A percentile compares a stretch with the other conserved stretches of the same genome.
Conservation (phyloP, 176 grass and related monocot species). For the Typha latifolia region DNA sequence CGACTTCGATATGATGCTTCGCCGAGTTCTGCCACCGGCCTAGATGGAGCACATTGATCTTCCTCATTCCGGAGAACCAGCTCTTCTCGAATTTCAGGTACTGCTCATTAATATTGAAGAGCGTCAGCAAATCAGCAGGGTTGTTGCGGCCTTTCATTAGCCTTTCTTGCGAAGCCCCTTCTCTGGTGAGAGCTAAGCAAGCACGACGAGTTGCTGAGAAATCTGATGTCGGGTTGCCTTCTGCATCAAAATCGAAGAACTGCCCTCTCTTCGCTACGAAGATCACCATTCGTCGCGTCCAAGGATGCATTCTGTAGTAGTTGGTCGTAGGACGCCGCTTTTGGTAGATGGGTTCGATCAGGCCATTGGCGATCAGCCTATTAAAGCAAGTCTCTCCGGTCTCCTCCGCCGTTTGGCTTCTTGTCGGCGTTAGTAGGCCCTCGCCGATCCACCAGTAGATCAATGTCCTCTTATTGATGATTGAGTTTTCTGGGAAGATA, state of each 20-base stretch:
- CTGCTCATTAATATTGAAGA: conserved; percentile 46
- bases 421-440: conserved; percentile 22
- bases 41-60: conserved; percentile 35
- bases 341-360: conserved; percentile 22
- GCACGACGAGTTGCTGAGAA: no score
- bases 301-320: conserved; percentile 41
- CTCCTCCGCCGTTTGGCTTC: conserved; percentile 3
- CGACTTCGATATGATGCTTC: conserved; percentile 47
- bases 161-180: no score
- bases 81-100: conserved; percentile 40
- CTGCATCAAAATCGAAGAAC: no score
- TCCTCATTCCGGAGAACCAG: conserved; percentile 32
- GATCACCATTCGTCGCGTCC: conserved; percentile 36
- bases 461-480: conserved; percentile 48
- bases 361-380: conserved; percentile 23
- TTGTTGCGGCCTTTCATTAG: no score
- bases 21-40: conserved; percentile 33
- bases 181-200: no score
- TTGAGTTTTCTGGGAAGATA: conserved; percentile 50
- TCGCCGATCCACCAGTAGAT: conserved; percentile 73
- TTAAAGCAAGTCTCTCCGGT: conserved; percentile 28
- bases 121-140: conserved; percentile 1
- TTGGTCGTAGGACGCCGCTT: conserved; percentile 3
- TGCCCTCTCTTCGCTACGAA: conserved; percentile 21
- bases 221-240: no score